Evolutionary conservation across 2,329 filamentous ascomycete genomes (phyloP).

Genomic region (Leptographium galeiforme): DNA sequence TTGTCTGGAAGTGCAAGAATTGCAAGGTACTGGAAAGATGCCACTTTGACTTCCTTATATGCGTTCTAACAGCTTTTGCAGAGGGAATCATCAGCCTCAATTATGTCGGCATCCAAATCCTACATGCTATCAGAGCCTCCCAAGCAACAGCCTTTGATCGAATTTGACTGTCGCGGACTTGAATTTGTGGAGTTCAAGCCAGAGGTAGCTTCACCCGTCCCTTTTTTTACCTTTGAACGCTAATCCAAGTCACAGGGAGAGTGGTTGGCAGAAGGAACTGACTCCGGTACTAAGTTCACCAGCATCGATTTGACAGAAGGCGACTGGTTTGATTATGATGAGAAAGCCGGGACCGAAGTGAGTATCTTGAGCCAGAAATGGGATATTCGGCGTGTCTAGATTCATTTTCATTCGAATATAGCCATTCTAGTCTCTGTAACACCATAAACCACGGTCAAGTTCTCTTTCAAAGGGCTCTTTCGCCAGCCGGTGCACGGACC

Average conservation of each 20-base stretch:
- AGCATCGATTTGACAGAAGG: conserved; percentile 74
- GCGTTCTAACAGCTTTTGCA: conserved; percentile 19
- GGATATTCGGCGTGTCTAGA: conserved; percentile 63
- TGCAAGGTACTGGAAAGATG: conserved; percentile 55
- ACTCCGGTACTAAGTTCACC: conserved; percentile 70
- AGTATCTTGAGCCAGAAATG: conserved; percentile 83
- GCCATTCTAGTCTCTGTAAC: no score
- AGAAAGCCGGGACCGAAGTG: conserved; percentile 83
- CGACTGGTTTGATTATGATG: conserved; percentile 97
- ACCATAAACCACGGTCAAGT: no score
- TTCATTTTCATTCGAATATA: background rate
- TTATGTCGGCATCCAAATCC: conserved; percentile 57
- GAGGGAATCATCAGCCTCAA: conserved; percentile 76
- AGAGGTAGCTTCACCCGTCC: conserved; percentile 41
- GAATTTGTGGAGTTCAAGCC: conserved; percentile 86
- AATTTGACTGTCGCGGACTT: conserved; percentile 86
- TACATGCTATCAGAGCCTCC: conserved; percentile 62
- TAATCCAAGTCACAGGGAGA: conserved; percentile 48
- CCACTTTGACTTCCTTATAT: background rate
- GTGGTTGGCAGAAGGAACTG: conserved; percentile 71
- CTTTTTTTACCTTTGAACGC: background rate
- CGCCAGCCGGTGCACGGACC: no score
- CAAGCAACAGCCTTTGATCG: conserved; percentile 66
- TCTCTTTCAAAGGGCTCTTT: no score
- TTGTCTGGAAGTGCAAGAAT: conserved; percentile 98